Evolutionary conservation across 495 filamentous ascomycete genomes (phyloP).

Genomic region (Symbiotaphrina buchneri): DNA sequence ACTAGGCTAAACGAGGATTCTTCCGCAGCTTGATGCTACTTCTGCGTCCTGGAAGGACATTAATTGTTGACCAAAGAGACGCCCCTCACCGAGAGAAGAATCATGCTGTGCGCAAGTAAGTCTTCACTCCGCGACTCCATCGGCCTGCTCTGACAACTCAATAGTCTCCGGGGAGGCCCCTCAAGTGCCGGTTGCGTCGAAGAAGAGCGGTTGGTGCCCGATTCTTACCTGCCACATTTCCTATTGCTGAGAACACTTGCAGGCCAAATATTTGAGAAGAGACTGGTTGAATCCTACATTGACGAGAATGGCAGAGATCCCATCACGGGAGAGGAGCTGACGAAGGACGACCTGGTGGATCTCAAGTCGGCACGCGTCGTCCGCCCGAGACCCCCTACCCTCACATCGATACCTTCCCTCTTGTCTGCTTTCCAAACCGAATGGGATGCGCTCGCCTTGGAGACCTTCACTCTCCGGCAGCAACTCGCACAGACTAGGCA

Average conservation of each 20-base stretch:
- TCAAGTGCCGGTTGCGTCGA: conserved; percentile 80
- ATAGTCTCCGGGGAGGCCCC: conserved; percentile 94
- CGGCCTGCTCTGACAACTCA: conserved; percentile 8
- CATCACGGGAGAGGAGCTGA: conserved; percentile 74
- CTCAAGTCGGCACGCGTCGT: conserved; percentile 66
- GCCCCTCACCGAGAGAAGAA: background rate
- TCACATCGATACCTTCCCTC: conserved; percentile 92
- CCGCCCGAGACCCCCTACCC: conserved; percentile 73
- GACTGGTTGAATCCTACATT: conserved; percentile 87
- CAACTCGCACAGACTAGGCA: conserved; percentile 76
- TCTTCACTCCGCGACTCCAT: conserved; percentile 6
- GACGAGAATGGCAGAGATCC: conserved; percentile 87
- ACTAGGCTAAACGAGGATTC: background rate
- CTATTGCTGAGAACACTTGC: conserved; percentile 1
- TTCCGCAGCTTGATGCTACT: background rate
- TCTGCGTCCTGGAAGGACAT: background rate
- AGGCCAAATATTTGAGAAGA: conserved; percentile 86
- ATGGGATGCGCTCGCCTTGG: conserved; percentile 85
- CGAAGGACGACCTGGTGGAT: conserved; percentile 64
- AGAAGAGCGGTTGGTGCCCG: conserved; percentile 57
- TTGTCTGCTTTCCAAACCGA: conserved; percentile 95
- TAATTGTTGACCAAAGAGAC: background rate
- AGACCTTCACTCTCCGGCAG: conserved; percentile 72
- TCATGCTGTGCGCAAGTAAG: conserved; percentile 61
- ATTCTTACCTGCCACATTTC: background rate